Percentiles rank a stretch among this genome's conserved stretches.
phyloP scores from a whole-genome alignment of 2,329 filamentous ascomycete genomes.

The Hymenotorrendiella dingleyae region DNA sequence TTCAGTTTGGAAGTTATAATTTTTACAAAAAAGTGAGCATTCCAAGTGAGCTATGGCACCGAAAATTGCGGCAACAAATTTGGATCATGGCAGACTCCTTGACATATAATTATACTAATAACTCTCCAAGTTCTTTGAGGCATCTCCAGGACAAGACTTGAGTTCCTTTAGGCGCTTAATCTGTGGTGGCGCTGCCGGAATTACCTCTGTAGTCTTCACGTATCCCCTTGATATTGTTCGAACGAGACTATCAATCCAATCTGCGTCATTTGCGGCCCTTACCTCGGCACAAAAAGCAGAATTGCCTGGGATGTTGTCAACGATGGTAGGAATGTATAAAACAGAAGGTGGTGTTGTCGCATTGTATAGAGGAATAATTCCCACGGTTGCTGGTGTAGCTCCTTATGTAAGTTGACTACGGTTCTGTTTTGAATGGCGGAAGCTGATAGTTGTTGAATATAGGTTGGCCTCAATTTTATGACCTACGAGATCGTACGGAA shows the following conservation, averaged over 20 bases:
- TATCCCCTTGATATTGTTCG: constrained; percentile 98
- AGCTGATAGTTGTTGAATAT: constrained; percentile 4
- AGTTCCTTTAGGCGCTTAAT: constrained; percentile 68
- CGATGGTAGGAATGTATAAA: constrained; percentile 78
- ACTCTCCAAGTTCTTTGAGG: constrained; percentile 62
- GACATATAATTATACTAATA: no score
- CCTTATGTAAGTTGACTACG: constrained; percentile 64
- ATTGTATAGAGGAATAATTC: constrained; percentile 90
- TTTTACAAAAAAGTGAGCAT: constrained; percentile 81
- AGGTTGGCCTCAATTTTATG: constrained; percentile 98
- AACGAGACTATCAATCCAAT: constrained; percentile 91
- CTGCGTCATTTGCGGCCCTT: constrained; percentile 84
- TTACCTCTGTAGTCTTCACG: constrained; percentile 91
- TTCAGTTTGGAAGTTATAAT: constrained; percentile 97
- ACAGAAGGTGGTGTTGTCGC: constrained; percentile 80
- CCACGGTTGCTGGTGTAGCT: constrained; percentile 90
- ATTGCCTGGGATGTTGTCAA: constrained; percentile 88
- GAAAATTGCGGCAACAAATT: not conserved
- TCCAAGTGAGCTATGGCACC: not conserved
- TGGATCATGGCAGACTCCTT: not conserved
- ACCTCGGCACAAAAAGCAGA: constrained; percentile 53
- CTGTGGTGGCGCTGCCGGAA: constrained; percentile 88
- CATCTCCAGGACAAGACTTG: constrained; percentile 66
- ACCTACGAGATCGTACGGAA: constrained; percentile 86
- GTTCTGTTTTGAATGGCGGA: constrained; percentile 22